These are phyloP conservation scores for Leishmania aethiopica DNA, from an alignment of 208 protist species.

Conservation along the genomic window DNA sequence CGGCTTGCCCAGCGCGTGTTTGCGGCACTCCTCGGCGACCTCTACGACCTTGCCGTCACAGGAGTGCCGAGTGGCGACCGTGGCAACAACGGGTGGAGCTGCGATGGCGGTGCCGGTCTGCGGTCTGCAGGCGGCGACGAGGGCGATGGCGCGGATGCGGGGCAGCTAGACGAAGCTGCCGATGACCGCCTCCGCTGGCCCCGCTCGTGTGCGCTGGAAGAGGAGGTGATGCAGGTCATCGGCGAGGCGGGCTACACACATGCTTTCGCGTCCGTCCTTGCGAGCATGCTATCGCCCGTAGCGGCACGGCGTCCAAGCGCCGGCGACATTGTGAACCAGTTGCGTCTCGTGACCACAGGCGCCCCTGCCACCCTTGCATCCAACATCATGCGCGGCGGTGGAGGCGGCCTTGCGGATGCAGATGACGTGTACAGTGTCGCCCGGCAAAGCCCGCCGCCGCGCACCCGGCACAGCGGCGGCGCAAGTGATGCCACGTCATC, in stretches of 20 bases:
- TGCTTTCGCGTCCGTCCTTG: slow-evolving; percentile 16
- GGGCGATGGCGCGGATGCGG: neutral
- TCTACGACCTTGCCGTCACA: slow-evolving; percentile 13
- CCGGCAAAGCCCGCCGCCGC: neutral
- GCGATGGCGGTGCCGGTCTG: neutral
- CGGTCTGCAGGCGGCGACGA: neutral
- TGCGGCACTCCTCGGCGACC: slow-evolving; percentile 25
- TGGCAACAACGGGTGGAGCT: neutral
- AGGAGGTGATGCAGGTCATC: slow-evolving; percentile 7
- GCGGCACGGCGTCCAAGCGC: slow-evolving; percentile 32
- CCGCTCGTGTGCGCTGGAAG: slow-evolving; percentile 28
- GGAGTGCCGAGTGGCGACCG: neutral
- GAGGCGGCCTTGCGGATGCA: neutral
- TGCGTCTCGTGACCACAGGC: slow-evolving; percentile 12
- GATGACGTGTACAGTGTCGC: neutral
- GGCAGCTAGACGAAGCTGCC: slow-evolving; percentile 1
- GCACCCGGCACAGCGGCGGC: too few species aligned
- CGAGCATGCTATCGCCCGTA: slow-evolving; percentile 31
- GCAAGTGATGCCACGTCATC: slow-evolving; percentile 8
- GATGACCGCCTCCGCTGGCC: slow-evolving; percentile 25
- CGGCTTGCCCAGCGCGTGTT: slow-evolving; percentile 23
- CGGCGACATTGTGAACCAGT: slow-evolving; percentile 17
- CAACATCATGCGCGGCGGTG: neutral
- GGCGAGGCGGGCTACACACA: slow-evolving; percentile 20
- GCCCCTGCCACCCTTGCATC: neutral